Percentiles rank a stretch among this genome's conserved stretches.
Evolutionary conservation across 2,329 filamentous ascomycete species (phyloP).

Genomic region (Nigrograna mackinnonii): DNA sequence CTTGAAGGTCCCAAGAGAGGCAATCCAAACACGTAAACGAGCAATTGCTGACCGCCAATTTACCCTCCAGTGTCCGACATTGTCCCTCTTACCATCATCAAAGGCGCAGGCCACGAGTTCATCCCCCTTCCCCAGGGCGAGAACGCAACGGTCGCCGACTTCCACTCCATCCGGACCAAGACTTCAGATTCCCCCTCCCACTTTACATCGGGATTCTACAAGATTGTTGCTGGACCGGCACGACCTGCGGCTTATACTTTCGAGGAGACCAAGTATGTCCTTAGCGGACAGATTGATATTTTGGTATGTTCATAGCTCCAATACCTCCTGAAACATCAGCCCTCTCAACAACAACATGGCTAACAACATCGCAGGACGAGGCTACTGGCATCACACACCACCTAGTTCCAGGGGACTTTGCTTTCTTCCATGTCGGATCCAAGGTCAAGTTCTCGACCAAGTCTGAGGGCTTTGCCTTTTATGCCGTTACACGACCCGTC

Average conservation of each 20-base stretch:
- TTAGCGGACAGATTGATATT: slow-evolving; percentile 26
- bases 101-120: slow-evolving; percentile 26
- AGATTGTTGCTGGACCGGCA: slow-evolving; percentile 22
- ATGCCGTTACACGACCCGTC: slow-evolving; percentile 23
- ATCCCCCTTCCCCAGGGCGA: slow-evolving; percentile 27
- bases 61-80: no score
- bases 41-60: no score
- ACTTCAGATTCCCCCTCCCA: slow-evolving; percentile 22
- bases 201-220: slow-evolving; percentile 30
- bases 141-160: slow-evolving; percentile 27
- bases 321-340: not conserved
- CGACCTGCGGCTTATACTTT: slow-evolving; percentile 21
- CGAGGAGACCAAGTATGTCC: slow-evolving; percentile 29
- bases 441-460: slow-evolving; percentile 27
- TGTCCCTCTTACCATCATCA: slow-evolving; percentile 29
- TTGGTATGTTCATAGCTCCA: slow-evolving; percentile 2
- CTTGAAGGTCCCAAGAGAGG: no score
- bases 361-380: slow-evolving; percentile 13
- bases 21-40: no score
- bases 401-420: slow-evolving; percentile 26
- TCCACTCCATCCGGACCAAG: slow-evolving; percentile 27
- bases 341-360: no score
- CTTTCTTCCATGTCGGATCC: slow-evolving; percentile 26
- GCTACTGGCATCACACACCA: slow-evolving; percentile 26
- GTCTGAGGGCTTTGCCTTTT: slow-evolving; percentile 23